Percentiles rank a stretch among this genome's conserved stretches.
phyloP scores from a whole-genome alignment of 192 early-diverging fungal genomes.

The Rhizoclosmatium sp. region DNA sequence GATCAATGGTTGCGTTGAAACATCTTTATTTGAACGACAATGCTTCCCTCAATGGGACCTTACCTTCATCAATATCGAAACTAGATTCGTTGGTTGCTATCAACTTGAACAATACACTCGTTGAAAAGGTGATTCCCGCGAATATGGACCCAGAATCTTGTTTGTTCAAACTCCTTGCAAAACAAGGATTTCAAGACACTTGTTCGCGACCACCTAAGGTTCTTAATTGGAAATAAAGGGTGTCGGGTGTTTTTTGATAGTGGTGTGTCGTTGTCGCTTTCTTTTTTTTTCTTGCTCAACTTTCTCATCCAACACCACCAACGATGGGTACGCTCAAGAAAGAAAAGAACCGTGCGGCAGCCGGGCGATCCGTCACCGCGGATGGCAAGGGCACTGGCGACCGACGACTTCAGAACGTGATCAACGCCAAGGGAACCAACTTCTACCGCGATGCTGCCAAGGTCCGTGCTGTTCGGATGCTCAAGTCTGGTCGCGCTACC shows the following conservation, averaged over 20 bases:
- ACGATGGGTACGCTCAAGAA: slow-evolving; percentile 56
- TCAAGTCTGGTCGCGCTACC: slow-evolving; percentile 85
- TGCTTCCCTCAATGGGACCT: too few relatives aligned
- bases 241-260: not conserved
- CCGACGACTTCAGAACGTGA: slow-evolving; percentile 53
- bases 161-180: too few relatives aligned
- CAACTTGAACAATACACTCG: too few relatives aligned
- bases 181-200: too few relatives aligned
- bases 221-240: not conserved
- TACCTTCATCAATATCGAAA: too few relatives aligned
- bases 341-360: slow-evolving; percentile 45
- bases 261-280: slow-evolving; percentile 8
- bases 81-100: too few relatives aligned
- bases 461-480: slow-evolving; percentile 91
- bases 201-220: not conserved
- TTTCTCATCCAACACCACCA: not conserved
- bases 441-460: slow-evolving; percentile 98
- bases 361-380: slow-evolving; percentile 23
- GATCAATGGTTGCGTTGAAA: too few relatives aligned
- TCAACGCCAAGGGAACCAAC: slow-evolving; percentile 92
- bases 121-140: too few relatives aligned
- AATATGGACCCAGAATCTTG: too few relatives aligned
- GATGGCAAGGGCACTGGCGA: slow-evolving; percentile 19
- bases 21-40: too few relatives aligned
- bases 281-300: slow-evolving; percentile 44